Percentiles rank a stretch among this genome's conserved stretches.
These are phyloP conservation scores for Starmerella powellii DNA, from an alignment of 805 yeast species.

Conservation along the genomic window DNA sequence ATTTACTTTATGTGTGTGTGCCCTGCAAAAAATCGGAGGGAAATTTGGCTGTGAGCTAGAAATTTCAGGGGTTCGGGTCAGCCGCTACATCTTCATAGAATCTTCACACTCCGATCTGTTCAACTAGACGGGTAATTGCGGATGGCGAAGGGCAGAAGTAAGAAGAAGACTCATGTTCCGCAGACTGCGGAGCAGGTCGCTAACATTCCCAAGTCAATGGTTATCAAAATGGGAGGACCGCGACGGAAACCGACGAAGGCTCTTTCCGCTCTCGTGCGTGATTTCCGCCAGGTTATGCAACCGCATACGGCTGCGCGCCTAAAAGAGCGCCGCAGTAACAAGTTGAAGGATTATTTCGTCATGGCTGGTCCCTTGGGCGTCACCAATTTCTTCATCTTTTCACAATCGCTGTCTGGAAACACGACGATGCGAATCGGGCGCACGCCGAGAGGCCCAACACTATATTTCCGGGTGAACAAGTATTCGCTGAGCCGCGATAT, in stretches of 20 bases:
- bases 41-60: background rate
- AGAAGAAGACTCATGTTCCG: conserved; percentile 76
- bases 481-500: conserved; percentile 80
- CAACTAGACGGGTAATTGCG: too few relatives aligned
- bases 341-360: conserved; percentile 84
- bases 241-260: conserved; percentile 57
- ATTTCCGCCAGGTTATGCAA: conserved; percentile 81
- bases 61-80: too few relatives aligned
- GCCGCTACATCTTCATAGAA: too few relatives aligned
- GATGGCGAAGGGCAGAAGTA: conserved; percentile 34
- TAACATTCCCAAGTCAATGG: conserved; percentile 87
- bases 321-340: conserved; percentile 75
- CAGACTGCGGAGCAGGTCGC: conserved; percentile 40
- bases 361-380: conserved; percentile 97
- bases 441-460: conserved; percentile 90
- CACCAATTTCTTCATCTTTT: conserved; percentile 73
- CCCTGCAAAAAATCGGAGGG: background rate
- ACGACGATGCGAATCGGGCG: conserved; percentile 73
- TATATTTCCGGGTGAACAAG: conserved; percentile 63
- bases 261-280: conserved; percentile 70
- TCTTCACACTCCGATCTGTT: too few relatives aligned
- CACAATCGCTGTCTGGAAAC: conserved; percentile 60
- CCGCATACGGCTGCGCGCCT: conserved; percentile 91
- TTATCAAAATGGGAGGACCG: conserved; percentile 68
- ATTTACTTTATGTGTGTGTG: too few relatives aligned